These are phyloP conservation scores for Blumeriella jaapii DNA, from an alignment of 2,329 filamentous ascomycete species.

Conservation along the genomic window DNA sequence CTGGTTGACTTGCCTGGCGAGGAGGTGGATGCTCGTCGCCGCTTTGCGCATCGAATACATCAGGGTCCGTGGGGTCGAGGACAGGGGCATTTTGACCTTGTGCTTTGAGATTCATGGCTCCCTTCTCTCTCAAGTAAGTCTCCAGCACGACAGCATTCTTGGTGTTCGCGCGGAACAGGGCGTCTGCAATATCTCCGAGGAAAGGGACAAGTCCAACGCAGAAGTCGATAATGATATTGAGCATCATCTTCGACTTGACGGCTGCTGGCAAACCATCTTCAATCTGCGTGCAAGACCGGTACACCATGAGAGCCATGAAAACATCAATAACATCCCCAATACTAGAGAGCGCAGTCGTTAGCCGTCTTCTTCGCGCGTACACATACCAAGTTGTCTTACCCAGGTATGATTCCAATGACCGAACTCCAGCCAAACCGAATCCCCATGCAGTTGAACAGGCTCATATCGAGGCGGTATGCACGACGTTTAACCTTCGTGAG, in stretches of 20 bases:
- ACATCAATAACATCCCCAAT: constrained; percentile 66
- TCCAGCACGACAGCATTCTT: constrained; percentile 59
- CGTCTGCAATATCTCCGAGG: constrained; percentile 61
- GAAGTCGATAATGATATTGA: constrained; percentile 70
- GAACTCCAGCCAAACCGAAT: constrained; percentile 83
- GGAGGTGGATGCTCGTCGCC: constrained; percentile 22
- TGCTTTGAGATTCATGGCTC: constrained; percentile 42
- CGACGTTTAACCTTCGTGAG: constrained; percentile 77
- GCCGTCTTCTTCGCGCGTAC: too few species aligned
- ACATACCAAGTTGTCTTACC: constrained; percentile 53
- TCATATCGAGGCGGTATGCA: constrained; percentile 78
- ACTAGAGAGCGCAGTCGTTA: constrained; percentile 31
- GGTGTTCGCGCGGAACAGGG: constrained; percentile 60
- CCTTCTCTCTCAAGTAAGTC: constrained; percentile 54
- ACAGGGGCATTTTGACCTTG: constrained; percentile 32
- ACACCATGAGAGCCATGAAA: constrained; percentile 63
- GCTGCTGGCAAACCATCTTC: constrained; percentile 60
- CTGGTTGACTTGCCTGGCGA: constrained; percentile 16
- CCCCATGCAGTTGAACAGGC: constrained; percentile 69
- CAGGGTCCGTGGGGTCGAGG: constrained; percentile 41
- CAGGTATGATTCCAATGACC: constrained; percentile 73
- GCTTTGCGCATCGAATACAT: constrained; percentile 36
- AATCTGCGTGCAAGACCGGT: constrained; percentile 59
- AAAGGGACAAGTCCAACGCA: constrained; percentile 63
- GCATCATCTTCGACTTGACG: constrained; percentile 60